Conservation (phyloP, 306 rosid genomes). For the Citrullus colocynthis region DNA sequence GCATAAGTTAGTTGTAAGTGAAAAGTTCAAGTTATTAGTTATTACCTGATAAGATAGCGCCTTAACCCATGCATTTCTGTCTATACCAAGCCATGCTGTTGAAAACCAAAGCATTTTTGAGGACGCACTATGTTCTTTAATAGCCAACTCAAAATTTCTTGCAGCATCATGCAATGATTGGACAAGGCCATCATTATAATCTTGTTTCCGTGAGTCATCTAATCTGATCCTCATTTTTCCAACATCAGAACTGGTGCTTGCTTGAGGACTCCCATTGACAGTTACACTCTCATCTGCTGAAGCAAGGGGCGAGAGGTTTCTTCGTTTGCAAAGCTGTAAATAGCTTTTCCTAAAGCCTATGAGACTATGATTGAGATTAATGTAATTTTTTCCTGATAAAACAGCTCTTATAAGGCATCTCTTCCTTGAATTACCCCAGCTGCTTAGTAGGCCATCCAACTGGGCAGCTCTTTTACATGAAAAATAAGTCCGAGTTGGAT, state of each 20-base stretch:
- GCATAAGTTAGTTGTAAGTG: neutral
- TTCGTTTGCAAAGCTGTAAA: slow-evolving; percentile 27
- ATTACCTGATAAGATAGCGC: slow-evolving; percentile 75
- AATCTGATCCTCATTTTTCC: slow-evolving; percentile 56
- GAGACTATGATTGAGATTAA: slow-evolving; percentile 10
- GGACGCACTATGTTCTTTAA: slow-evolving; percentile 55
- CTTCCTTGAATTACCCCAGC: slow-evolving; percentile 59
- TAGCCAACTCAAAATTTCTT: slow-evolving; percentile 80
- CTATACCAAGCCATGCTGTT: slow-evolving; percentile 80
- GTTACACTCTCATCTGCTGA: slow-evolving; percentile 72
- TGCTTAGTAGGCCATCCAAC: slow-evolving; percentile 31
- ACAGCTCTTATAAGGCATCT: slow-evolving; percentile 36
- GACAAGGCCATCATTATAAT: slow-evolving; percentile 62
- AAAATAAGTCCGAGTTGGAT: slow-evolving; percentile 15
- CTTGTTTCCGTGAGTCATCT: slow-evolving; percentile 55
- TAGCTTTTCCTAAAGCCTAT: slow-evolving; percentile 29
- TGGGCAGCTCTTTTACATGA: slow-evolving; percentile 29
- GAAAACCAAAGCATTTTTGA: slow-evolving; percentile 59
- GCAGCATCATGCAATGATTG: slow-evolving; percentile 83
- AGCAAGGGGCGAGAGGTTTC: slow-evolving; percentile 33
- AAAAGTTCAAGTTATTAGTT: neutral
- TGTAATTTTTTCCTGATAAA: slow-evolving; percentile 23
- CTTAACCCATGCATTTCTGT: slow-evolving; percentile 86
- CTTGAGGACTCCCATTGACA: slow-evolving; percentile 66
- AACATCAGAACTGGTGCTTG: slow-evolving; percentile 47